Base-by-base conservation (phyloP, 345 rosid species). In the Diplotaxis tenuifolia region DNA sequence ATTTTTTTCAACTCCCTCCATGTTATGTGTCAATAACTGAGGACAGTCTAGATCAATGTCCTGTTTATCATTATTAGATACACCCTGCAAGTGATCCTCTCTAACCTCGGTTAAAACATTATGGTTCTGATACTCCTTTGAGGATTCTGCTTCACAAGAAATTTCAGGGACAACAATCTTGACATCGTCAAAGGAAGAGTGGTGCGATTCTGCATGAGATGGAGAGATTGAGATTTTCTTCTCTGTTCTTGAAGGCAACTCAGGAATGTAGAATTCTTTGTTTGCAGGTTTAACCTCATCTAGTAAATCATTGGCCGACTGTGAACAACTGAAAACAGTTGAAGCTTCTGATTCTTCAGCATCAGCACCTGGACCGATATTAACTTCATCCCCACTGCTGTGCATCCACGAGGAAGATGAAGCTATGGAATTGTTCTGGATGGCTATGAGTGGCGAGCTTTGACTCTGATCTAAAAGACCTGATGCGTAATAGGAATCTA, bases 401-500 rank as follows among this genome's bases (percentile, higher is more conserved):
- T 86, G 92, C 78, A 87, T 71, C 86, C 80, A 83, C 54, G 85
- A 85, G 56, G 93, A 87, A 74, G 96, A 85, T 54, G 87, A 70
- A 72, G 85, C 81, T 29, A 78, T 12, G 28, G 87, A 66, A 70
- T 82, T 88, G 80, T 79, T 84, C 75, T 86, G 91, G 73, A 81
- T 80, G 64, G 74, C 77, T 75, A 70, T 78, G 72, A 78, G 85
- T 73, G 99, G 85, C 73, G 79, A 80, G 77, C 74, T 84, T 73
- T 86, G 96, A 74, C 80, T 84, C 75, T 92, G 91, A 50, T 92
- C 93, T 73, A 96, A 83, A 74, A 90, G 85, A 77, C 97, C 99
- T 14, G 98, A 90, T 58, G 91, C 91, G 71, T 89, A 73, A 75
- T 92, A 96, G 28, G 98, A 89, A 71, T 92, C 97, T 79, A 96